Percentiles rank a stretch among this genome's conserved stretches.
These are phyloP conservation scores for Ganoderma sp. DNA, from an alignment of 1,284 basidiomycete genomes.

Conservation along the genomic window DNA sequence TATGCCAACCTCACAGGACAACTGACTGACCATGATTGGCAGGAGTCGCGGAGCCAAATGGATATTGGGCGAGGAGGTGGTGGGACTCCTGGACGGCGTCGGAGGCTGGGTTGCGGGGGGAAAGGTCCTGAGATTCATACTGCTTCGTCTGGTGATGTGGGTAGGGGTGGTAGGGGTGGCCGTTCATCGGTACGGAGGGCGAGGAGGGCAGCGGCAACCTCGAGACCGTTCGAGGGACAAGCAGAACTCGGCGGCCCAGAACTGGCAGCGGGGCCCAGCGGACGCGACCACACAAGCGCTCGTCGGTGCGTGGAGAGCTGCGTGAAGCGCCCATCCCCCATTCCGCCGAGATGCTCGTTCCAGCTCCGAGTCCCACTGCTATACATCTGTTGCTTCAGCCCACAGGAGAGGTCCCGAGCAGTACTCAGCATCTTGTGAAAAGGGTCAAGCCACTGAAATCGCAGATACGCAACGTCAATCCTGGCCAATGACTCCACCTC, in stretches of 20 bases:
- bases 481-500: no score
- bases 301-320: not conserved
- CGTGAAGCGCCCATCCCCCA: not conserved
- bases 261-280: not conserved
- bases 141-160: conserved; percentile 13
- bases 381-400: no score
- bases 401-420: no score
- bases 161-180: conserved; percentile 19
- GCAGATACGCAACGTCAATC: no score
- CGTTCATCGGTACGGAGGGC: conserved; percentile 23
- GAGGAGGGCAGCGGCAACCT: not conserved
- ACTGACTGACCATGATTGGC: conserved; percentile 62
- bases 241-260: not conserved
- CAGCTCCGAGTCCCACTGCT: no score
- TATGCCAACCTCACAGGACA: conserved; percentile 7
- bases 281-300: conserved; percentile 2
- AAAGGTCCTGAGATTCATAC: conserved; percentile 21
- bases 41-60: conserved; percentile 72
- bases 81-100: conserved; percentile 67
- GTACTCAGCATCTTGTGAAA: no score
- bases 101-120: conserved; percentile 28
- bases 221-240: not conserved
- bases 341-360: no score
- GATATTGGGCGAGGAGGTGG: conserved; percentile 64
- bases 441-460: no score